Evolutionary conservation across 164 flowering plant genomes (phyloP), one percentile per base, ranked within the genome.

Genomic region (Santalum album): DNA sequence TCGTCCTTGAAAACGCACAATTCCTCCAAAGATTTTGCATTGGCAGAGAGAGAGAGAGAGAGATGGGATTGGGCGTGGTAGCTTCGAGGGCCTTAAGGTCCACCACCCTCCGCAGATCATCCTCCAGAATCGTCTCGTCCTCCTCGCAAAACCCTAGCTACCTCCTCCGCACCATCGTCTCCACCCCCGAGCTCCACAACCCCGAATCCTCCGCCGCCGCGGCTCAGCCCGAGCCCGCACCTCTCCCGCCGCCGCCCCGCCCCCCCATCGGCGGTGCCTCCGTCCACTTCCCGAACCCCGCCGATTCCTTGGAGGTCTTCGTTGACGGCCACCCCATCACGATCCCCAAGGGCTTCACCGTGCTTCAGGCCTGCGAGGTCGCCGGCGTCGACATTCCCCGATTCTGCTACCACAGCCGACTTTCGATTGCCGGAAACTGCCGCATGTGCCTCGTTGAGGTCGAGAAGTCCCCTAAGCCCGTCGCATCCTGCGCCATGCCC

Each of bases 401-500:
- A 17, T 94, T 90, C 57, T 90, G 99, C 59, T 90, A 94, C 58
- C 99, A 94, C 61, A 76, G 71, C 53, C 82, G 95, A 1, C 81
- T 94, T 6, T 90, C 99, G 1, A 86, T 94, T 34, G 99, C 99
- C 17, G 97, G 99, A 0, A 94, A 94, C 62, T 94, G 99, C 66
- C 81, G 99, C 25, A 90, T 94, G 99, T 90, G 99, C 52, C 73
- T 94, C 35, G 97, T 94, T 29, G 99, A 94, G 69, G 96, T 94
- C 20, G 96, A 94, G 83, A 94, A 94, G 65, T 84, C 96, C 10
- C 99, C 99, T 21, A 94, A 94, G 78, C 99, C 99, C 1, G 99
- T 94, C 21, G 97, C 99, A 25, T 94, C 99, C 20, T 94, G 97
- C 53, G 97, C 99, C 57, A 90, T 94, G 99, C 99, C 99, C 2